Evolutionary conservation across 441 rosid genomes (phyloP).

Genomic region (Euphorbia corollata): DNA sequence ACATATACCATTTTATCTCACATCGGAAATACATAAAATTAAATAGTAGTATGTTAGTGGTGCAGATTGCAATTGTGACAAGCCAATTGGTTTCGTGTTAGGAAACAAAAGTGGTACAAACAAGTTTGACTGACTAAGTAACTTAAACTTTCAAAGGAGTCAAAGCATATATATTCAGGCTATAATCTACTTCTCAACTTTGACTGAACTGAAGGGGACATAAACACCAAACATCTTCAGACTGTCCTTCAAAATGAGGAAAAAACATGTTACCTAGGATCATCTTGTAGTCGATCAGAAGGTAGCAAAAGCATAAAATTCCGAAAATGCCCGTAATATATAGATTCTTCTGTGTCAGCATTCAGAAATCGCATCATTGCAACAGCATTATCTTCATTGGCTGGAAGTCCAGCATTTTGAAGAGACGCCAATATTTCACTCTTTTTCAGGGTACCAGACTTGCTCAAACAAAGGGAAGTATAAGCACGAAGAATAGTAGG

Average conservation of each 20-base stretch:
- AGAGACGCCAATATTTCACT: conserved; percentile 88
- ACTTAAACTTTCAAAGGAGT: neutral
- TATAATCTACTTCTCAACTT: neutral
- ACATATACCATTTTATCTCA: too few relatives aligned
- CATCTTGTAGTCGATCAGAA: conserved; percentile 84
- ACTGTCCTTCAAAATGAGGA: conserved; percentile 13
- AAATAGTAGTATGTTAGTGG: too few relatives aligned
- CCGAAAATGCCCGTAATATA: conserved; percentile 95
- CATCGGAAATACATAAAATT: too few relatives aligned
- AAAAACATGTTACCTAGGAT: conserved; percentile 62
- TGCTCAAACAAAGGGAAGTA: conserved; percentile 81
- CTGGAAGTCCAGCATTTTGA: conserved; percentile 89
- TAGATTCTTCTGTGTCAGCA: conserved; percentile 82
- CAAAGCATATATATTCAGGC: conserved; percentile 7
- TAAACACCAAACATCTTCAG: neutral
- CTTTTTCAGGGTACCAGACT: conserved; percentile 91
- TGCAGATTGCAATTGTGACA: too few relatives aligned
- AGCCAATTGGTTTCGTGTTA: too few relatives aligned
- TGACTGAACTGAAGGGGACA: conserved; percentile 7
- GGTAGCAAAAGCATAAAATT: conserved; percentile 94
- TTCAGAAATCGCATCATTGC: conserved; percentile 94
- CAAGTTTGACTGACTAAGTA: neutral
- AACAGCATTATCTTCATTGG: conserved; percentile 87
- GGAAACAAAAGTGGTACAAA: too few relatives aligned
- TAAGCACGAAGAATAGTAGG: conserved; percentile 94